Evolutionary conservation across 1,284 basidiomycete genomes (phyloP), one percentile per base, ranked within the genome.

Genomic region (Chiua sp.): DNA sequence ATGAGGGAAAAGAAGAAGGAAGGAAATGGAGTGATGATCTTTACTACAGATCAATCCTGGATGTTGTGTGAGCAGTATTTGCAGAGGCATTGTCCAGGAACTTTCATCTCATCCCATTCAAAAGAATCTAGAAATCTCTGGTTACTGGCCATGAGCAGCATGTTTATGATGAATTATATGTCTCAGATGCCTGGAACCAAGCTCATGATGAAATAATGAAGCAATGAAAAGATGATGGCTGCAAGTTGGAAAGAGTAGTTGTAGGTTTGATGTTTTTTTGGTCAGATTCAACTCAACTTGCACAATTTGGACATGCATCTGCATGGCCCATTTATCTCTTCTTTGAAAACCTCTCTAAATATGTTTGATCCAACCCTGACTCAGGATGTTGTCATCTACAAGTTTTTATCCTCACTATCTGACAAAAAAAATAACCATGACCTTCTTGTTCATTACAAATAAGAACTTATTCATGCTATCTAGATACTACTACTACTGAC

Each of bases 321-420:
- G 30, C 46, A 28, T 47, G 46, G 46, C 53, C 53, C 30, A 32
- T 32, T 32, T 32, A 32, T 32, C 30, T 32, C 30, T 32, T 32
- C 30, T 32, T 32, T 32, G 42, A n/a, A 3, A 53, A 53, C 33
- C 46, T 55, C 7, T 55, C 53, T 15, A 33, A 50, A 10, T 61
- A 56, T 18, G 11, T 26, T 2, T 4, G n/a, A 3, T 0, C 47
- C 3, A 18, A 50, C 3, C 60, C 26, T 16, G 1, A 51, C 2
- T 56, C 51, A 3, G 52, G 59, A 2, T 47, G 35, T 23, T 60
- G 59, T 51, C 58, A 61, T 44, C 59, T 10, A 53, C 4, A 53
- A 20, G 30, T 4, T 32, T 32, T 32, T 32, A 32, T 32, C 30
- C 30, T 32, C 30, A 10, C 10, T 32, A 6, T 32, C 30, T 32